Base-by-base conservation (phyloP, 2,329 filamentous ascomycete genomes). In the Cercospora zeina region DNA sequence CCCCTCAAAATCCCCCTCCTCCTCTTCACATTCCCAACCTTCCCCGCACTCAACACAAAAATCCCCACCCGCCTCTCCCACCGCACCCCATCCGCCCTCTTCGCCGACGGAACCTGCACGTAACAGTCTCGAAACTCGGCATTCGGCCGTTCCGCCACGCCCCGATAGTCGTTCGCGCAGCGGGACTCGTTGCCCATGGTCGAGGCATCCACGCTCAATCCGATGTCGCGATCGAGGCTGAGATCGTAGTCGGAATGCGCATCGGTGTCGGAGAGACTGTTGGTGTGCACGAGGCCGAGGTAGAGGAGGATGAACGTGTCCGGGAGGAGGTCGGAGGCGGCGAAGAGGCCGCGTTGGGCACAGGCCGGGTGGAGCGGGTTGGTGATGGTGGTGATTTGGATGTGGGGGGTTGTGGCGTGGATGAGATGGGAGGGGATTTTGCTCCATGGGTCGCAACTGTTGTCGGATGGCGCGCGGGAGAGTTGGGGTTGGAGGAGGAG, bases 101-200 rank as follows among this genome's bases (percentile, higher is more conserved):
- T 74, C 65, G 9, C 70, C 69, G 42, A 76, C 45, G 62, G 78
- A 69, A 67, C 78, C 69, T 75, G 67, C 4, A 77, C 65, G 67
- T 73, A 75, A 61, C 70, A 72, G 60, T 77, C 75, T 39, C 72
- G 61, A 56, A 76, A 77, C 63, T 77, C 75, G 2, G 74, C 73
- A 65, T 77, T 77, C n/a, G 75, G 73, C 31, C 71, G 59, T 36
- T 74, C 73, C 2, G 74, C 71, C 8, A 83, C 74, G 16, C 81
- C 79, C 59, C 81, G 77, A 69, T 83, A 84, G 69, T 84, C 82
- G 65, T 84, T 84, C 63, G 81, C 77, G 65, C 81, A 83, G 47
- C 82, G 74, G 4, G 79, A 77, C 66, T 83, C 81, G 65, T 83
- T 83, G 30, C 81, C 82, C 65, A 77, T 77, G 1, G 69, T 71